Conservation (phyloP, 331 rosid genomes). For the Malus hybrid region DNA sequence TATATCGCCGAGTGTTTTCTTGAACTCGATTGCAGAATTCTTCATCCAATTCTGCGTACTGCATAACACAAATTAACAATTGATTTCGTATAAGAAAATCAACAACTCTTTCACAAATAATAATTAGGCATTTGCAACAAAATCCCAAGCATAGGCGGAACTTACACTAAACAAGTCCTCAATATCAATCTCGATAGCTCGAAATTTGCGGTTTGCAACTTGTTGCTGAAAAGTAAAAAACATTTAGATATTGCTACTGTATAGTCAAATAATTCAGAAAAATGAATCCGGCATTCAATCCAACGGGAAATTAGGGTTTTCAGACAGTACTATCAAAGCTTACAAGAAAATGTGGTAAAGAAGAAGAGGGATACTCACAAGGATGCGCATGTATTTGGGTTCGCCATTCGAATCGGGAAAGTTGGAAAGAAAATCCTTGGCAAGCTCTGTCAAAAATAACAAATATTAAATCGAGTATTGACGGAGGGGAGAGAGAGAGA, state of each 20-base stretch:
- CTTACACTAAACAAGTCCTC: slow-evolving; percentile 66
- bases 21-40: slow-evolving; percentile 79
- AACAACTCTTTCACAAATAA: no score
- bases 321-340: background rate
- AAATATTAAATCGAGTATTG: background rate
- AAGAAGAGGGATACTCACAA: slow-evolving; percentile 26
- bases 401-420: slow-evolving; percentile 68
- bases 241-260: background rate
- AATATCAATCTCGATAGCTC: slow-evolving; percentile 67
- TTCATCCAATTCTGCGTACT: slow-evolving; percentile 79
- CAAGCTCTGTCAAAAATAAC: slow-evolving; percentile 33
- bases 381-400: slow-evolving; percentile 61
- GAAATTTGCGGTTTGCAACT: slow-evolving; percentile 72
- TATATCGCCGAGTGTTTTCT: slow-evolving; percentile 71
- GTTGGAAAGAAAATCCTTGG: slow-evolving; percentile 67
- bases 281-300: background rate
- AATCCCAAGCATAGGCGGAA: background rate
- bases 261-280: background rate
- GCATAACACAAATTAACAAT: slow-evolving; percentile 1
- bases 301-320: slow-evolving; percentile 11
- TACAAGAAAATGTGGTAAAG: background rate
- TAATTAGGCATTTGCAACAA: background rate
- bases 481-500: background rate
- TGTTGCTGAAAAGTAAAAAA: slow-evolving; percentile 57
- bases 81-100: background rate